phyloP scores from a whole-genome alignment of 2,329 filamentous ascomycete species.

The Stachybotrys chartarum region DNA sequence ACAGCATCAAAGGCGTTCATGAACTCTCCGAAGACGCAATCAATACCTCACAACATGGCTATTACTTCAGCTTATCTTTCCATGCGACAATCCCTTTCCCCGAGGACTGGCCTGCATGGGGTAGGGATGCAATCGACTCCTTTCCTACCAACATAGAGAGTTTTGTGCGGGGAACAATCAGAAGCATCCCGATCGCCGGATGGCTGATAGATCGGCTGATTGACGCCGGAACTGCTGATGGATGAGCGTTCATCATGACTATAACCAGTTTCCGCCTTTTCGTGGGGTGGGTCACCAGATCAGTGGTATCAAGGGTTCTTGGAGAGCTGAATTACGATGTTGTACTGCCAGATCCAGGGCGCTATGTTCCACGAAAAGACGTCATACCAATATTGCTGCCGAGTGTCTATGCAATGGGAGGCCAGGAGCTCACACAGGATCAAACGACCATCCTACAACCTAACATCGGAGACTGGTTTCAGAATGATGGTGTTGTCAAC shows the following conservation, averaged over 20 bases:
- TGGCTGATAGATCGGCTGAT: neutral
- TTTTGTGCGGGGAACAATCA: neutral
- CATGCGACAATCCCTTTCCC: constrained; percentile 3
- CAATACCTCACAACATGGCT: neutral
- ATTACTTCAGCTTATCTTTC: constrained; percentile 5
- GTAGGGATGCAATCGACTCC: neutral
- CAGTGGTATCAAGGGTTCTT: constrained; percentile 2
- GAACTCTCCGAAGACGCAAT: neutral
- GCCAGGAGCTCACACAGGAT: neutral
- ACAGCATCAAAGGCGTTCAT: constrained; percentile 4
- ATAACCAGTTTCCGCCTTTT: constrained; percentile 2
- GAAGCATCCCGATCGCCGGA: neutral
- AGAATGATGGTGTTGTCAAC: constrained; percentile 5
- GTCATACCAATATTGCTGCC: constrained; percentile 2
- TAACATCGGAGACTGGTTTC: constrained; percentile 1
- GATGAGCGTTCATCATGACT: constrained; percentile 1
- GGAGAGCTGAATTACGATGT: neutral
- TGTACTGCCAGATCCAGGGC: constrained; percentile 1
- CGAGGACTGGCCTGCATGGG: constrained; percentile 1
- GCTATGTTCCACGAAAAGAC: constrained; percentile 1
- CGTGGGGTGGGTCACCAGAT: constrained; percentile 2
- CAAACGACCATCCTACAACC: constrained; percentile 1
- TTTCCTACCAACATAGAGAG: constrained; percentile 3
- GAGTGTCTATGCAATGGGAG: constrained; percentile 4
- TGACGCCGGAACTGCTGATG: neutral